Evolutionary conservation across 257 asterid genomes (phyloP).

Genomic region (Nemophila menziesii): DNA sequence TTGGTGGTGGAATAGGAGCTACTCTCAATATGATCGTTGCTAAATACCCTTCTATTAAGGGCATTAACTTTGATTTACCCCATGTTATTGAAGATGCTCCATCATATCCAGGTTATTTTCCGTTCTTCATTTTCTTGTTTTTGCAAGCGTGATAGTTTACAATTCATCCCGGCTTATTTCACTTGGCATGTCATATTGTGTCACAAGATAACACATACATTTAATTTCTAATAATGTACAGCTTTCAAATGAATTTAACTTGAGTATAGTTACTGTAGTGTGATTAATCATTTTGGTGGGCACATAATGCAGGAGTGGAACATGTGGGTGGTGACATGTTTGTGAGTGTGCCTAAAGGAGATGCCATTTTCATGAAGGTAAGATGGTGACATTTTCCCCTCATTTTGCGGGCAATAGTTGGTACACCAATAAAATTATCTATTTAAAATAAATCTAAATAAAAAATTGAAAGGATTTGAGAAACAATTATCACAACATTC

Average conservation of each 20-base stretch:
- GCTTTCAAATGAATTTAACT: not conserved
- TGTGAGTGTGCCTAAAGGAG: constrained; percentile 60
- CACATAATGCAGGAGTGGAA: constrained; percentile 40
- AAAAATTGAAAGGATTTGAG: too few relatives aligned
- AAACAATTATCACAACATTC: too few relatives aligned
- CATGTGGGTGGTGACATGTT: constrained; percentile 96
- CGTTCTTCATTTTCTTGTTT: not conserved
- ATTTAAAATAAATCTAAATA: too few relatives aligned
- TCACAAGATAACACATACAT: too few relatives aligned
- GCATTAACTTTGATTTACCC: constrained; percentile 69
- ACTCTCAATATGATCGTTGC: constrained; percentile 57
- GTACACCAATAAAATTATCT: too few relatives aligned
- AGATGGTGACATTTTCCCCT: not conserved
- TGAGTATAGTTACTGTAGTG: not conserved
- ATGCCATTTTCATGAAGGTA: constrained; percentile 95
- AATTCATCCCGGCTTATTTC: too few relatives aligned
- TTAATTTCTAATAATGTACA: too few relatives aligned
- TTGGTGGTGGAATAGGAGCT: constrained; percentile 87
- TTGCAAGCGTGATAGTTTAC: not conserved
- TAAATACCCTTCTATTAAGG: constrained; percentile 52
- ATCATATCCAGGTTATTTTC: constrained; percentile 34
- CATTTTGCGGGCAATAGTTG: too few relatives aligned
- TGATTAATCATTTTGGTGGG: not conserved
- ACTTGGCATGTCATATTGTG: too few relatives aligned
- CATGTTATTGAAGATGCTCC: constrained; percentile 77